Conservation (phyloP, 768 basidiomycete species). For the Postia placenta region DNA sequence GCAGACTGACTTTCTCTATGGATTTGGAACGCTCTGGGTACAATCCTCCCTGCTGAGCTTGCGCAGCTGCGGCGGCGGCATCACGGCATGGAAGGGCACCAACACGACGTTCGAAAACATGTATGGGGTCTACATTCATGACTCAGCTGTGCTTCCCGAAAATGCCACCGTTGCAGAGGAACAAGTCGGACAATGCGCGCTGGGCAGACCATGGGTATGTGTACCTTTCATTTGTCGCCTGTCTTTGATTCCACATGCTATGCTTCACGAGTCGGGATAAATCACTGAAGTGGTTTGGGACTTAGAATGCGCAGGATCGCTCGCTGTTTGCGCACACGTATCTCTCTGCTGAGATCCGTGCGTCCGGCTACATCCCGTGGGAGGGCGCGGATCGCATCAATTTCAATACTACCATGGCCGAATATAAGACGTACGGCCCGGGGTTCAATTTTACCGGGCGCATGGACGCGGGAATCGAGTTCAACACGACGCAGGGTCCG, state of each 20-base stretch:
- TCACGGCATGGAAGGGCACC: slow-evolving; percentile 60
- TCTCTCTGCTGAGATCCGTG: not conserved
- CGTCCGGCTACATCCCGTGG: not conserved
- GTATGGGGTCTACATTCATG: slow-evolving; percentile 50
- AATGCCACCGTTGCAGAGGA: not conserved
- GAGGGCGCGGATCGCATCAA: not conserved
- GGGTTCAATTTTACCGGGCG: not conserved
- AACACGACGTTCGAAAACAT: slow-evolving; percentile 42
- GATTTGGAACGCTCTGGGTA: not conserved
- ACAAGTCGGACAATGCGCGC: not conserved
- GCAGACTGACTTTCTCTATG: slow-evolving; percentile 47
- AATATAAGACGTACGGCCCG: not conserved
- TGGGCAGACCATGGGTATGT: not conserved
- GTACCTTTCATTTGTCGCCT: not conserved
- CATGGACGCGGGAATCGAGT: not conserved
- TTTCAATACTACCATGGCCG: not conserved
- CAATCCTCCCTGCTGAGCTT: slow-evolving; percentile 38
- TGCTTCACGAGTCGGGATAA: not conserved
- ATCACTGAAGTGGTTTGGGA: not conserved
- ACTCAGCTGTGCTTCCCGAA: slow-evolving; percentile 34
- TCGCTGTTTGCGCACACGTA: not conserved
- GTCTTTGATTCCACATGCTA: not conserved
- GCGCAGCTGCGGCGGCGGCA: slow-evolving; percentile 58
- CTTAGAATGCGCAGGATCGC: not conserved
- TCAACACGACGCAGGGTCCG: not conserved